phyloP scores from a whole-genome alignment of 257 asterid genomes.

The Solanum pennellii region DNA sequence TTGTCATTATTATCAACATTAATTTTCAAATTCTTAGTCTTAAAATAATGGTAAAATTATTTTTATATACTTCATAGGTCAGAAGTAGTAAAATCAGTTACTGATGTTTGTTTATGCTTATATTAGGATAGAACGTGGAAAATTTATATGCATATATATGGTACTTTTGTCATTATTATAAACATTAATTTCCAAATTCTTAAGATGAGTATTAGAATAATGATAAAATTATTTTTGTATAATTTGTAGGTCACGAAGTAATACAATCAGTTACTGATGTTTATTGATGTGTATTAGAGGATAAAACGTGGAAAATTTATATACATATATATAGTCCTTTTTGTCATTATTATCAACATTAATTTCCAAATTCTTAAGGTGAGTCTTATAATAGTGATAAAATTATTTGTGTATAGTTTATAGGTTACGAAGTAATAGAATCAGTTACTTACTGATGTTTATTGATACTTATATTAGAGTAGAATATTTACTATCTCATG shows the following conservation, averaged over 20 bases:
- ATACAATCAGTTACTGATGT: neutral
- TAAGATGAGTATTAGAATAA: rapidly evolving
- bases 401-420: rapidly evolving
- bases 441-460: neutral
- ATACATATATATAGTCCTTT: neutral
- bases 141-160: neutral
- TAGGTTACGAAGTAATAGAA: neutral
- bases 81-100: neutral
- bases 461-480: neutral
- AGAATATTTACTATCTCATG: too few relatives aligned
- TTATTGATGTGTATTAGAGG: neutral
- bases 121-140: too few relatives aligned
- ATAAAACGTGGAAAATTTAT: neutral
- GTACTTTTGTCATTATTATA: neutral
- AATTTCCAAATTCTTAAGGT: too few relatives aligned
- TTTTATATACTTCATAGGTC: rapidly evolving
- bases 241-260: neutral
- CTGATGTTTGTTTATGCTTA: neutral
- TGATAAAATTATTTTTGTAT: rapidly evolving
- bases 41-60: rapidly evolving
- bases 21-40: neutral
- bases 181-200: neutral
- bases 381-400: rapidly evolving
- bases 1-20: neutral
- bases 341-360: neutral